Percentiles rank a stretch among this genome's conserved stretches.
Evolutionary conservation across 305 asterid species (phyloP).

Genomic region (Fraxinus floribunda): DNA sequence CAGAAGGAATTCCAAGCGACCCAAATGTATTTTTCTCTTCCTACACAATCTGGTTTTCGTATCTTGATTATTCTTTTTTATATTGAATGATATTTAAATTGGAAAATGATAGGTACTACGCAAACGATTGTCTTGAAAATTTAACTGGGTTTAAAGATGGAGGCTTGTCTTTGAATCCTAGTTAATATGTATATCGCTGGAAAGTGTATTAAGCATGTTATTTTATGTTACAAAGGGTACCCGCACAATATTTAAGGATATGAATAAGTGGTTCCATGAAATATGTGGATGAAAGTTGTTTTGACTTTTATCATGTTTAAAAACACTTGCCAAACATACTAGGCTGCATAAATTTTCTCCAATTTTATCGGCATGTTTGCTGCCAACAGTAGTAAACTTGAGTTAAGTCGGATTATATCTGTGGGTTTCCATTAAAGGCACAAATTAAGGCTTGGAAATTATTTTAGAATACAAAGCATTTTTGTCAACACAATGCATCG

Average conservation of each 20-base stretch:
- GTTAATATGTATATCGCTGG: neutral
- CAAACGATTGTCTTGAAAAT: neutral
- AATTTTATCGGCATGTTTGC: neutral
- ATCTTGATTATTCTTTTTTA: neutral
- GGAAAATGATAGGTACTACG: neutral
- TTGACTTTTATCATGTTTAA: neutral
- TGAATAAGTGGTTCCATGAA: neutral
- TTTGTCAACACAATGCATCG: neutral
- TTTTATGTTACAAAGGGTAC: neutral
- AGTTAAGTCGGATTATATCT: neutral
- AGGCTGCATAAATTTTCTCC: neutral
- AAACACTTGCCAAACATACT: neutral
- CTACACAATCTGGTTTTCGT: neutral
- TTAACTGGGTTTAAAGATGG: neutral
- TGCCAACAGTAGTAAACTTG: neutral
- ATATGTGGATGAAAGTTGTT: neutral
- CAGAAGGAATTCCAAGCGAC: slow-evolving; percentile 19
- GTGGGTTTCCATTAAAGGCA: neutral
- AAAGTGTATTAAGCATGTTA: neutral
- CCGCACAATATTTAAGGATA: neutral
- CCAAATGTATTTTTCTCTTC: slow-evolving; percentile 17
- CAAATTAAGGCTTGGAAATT: neutral
- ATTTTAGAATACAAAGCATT: neutral
- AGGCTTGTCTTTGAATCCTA: neutral
- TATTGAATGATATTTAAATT: neutral